Percentiles rank a stretch among this genome's conserved stretches.
Evolutionary conservation across 106 monocot genomes (phyloP).

Genomic region (Cymbidium sinense): DNA sequence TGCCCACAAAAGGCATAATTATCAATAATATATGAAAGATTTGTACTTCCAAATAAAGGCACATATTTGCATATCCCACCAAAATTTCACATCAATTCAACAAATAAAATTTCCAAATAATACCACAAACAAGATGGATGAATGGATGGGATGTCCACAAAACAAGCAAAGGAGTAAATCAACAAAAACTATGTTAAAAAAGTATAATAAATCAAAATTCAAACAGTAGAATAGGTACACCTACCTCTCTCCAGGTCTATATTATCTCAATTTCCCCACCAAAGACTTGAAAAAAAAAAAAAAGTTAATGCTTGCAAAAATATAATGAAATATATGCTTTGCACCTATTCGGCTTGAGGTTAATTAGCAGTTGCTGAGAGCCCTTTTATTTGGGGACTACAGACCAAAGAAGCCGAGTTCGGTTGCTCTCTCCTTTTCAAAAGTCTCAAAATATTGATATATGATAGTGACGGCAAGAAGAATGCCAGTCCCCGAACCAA

Average conservation of each 20-base stretch:
- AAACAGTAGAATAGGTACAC: neutral
- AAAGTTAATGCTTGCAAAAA: neutral
- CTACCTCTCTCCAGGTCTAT: neutral
- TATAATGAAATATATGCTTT: neutral
- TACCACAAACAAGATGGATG: neutral
- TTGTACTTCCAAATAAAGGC: no score
- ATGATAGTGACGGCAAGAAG: constrained; percentile 45
- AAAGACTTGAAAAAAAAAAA: neutral
- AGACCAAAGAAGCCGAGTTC: constrained; percentile 21
- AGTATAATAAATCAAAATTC: neutral
- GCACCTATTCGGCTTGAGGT: neutral
- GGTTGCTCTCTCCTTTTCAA: constrained; percentile 21
- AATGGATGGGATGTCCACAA: no score
- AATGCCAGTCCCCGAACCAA: constrained; percentile 58
- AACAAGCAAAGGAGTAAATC: neutral
- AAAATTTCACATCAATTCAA: neutral
- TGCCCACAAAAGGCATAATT: no score
- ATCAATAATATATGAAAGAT: no score
- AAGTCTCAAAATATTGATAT: constrained; percentile 23
- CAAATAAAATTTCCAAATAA: neutral
- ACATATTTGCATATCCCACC: neutral
- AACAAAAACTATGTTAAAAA: neutral
- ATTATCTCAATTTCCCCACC: neutral
- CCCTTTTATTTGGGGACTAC: neutral
- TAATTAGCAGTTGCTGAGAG: no score